phyloP scores from a whole-genome alignment of 331 rosid genomes.

The Stylosanthes scabra region DNA sequence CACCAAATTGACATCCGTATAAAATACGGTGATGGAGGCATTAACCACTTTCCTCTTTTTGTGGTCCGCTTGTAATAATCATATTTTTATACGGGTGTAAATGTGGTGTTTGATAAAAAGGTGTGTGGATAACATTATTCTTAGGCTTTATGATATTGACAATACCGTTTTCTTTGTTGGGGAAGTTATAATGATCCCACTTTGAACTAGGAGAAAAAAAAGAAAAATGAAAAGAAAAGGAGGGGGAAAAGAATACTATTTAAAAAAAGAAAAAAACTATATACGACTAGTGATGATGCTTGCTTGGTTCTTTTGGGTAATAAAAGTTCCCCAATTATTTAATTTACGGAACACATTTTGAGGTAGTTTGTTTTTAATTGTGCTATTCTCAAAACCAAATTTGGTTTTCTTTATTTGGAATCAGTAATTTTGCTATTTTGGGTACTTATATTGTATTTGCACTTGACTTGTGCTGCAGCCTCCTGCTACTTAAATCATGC shows the following conservation, averaged over 20 bases:
- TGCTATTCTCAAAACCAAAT: not conserved
- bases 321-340: slow-evolving; percentile 35
- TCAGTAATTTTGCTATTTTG: no score
- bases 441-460: no score
- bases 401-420: not conserved
- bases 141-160: slow-evolving; percentile 39
- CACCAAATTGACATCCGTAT: no score
- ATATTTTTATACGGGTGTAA: no score
- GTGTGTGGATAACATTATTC: no score
- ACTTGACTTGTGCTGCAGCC: no score
- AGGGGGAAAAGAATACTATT: not conserved
- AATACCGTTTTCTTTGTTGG: slow-evolving; percentile 33
- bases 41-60: no score
- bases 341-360: not conserved
- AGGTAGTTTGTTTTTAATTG: not conserved
- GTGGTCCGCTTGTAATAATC: no score
- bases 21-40: no score
- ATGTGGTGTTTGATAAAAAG: no score
- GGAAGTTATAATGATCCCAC: slow-evolving; percentile 27
- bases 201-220: slow-evolving; percentile 3
- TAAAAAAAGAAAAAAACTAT: not conserved
- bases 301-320: slow-evolving; percentile 35
- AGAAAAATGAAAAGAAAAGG: not conserved
- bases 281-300: slow-evolving; percentile 16
- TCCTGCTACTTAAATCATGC: no score